A percentile compares a stretch with the other conserved stretches of the same genome.
Evolutionary conservation across 2,329 filamentous ascomycete genomes (phyloP).

Genomic region (Fusarium protoensiforme): DNA sequence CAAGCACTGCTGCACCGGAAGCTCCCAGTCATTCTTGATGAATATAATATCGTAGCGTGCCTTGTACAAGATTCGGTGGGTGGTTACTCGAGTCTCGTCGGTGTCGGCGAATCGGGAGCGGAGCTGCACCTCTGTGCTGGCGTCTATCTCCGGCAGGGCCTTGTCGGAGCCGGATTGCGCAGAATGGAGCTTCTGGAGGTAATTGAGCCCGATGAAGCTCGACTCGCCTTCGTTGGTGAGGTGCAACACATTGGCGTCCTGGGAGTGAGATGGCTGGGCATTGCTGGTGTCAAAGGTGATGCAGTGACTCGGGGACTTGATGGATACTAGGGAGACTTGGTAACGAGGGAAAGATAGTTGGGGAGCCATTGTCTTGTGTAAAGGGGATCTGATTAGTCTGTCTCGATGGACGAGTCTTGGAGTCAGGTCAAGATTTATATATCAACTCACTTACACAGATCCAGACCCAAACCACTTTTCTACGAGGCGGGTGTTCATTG

Average conservation of each 20-base stretch:
- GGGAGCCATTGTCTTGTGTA: background rate
- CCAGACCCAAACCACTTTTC: too few relatives aligned
- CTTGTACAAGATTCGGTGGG: conserved; percentile 14
- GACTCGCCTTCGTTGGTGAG: background rate
- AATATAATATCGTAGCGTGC: conserved; percentile 18
- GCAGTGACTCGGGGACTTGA: background rate
- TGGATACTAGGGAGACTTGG: background rate
- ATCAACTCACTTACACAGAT: too few relatives aligned
- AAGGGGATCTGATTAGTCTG: too few relatives aligned
- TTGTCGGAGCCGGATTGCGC: background rate
- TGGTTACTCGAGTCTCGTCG: conserved; percentile 1
- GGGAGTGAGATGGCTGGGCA: background rate
- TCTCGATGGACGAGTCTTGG: background rate
- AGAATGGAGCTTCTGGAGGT: background rate
- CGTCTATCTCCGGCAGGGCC: background rate
- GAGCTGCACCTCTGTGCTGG: conserved; percentile 9
- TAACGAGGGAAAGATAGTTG: background rate
- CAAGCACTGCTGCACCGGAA: background rate
- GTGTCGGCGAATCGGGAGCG: conserved; percentile 10
- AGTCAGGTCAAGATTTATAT: too few relatives aligned
- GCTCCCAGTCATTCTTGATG: conserved; percentile 25
- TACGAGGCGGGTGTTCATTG: too few relatives aligned
- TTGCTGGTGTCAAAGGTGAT: background rate
- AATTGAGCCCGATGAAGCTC: background rate
- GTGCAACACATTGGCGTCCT: background rate